These are phyloP conservation scores for Lasiodiplodia sp. DNA, from an alignment of 2,329 filamentous ascomycete species.

Conservation along the genomic window DNA sequence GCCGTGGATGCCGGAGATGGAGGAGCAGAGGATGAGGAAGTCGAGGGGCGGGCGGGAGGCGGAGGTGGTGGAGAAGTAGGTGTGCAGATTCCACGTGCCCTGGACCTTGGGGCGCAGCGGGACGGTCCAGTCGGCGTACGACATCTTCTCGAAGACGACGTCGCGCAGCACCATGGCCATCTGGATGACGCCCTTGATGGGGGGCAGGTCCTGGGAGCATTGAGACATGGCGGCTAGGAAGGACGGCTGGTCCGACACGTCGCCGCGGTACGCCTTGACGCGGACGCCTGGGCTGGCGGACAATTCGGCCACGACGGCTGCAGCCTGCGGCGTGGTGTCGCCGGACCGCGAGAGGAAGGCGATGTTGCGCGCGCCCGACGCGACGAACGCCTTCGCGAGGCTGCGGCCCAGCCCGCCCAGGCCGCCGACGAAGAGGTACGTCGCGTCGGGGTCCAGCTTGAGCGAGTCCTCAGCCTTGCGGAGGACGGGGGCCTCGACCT, in stretches of 20 bases:
- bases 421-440: constrained; percentile 39
- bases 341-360: constrained; percentile 32
- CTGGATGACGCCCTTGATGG: constrained; percentile 41
- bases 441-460: constrained; percentile 5
- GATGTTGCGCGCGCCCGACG: constrained; percentile 21
- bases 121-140: constrained; percentile 24
- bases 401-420: constrained; percentile 37
- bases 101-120: constrained; percentile 40
- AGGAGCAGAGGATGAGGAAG: constrained; percentile 39
- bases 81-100: constrained; percentile 43
- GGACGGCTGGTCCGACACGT: too few species aligned
- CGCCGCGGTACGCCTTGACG: too few species aligned
- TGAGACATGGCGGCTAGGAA: background rate
- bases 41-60: constrained; percentile 29
- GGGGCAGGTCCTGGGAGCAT: constrained; percentile 1
- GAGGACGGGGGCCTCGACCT: constrained; percentile 22
- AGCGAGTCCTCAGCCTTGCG: constrained; percentile 25
- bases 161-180: constrained; percentile 40
- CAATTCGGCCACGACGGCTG: too few species aligned
- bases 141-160: constrained; percentile 30
- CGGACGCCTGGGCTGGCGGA: too few species aligned
- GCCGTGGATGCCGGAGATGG: constrained; percentile 36
- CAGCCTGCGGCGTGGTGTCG: background rate
- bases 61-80: constrained; percentile 22
- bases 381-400: constrained; percentile 34